These are phyloP conservation scores for Apiotrichum domesticum DNA, from an alignment of 1,284 basidiomycete species.

Conservation along the genomic window DNA sequence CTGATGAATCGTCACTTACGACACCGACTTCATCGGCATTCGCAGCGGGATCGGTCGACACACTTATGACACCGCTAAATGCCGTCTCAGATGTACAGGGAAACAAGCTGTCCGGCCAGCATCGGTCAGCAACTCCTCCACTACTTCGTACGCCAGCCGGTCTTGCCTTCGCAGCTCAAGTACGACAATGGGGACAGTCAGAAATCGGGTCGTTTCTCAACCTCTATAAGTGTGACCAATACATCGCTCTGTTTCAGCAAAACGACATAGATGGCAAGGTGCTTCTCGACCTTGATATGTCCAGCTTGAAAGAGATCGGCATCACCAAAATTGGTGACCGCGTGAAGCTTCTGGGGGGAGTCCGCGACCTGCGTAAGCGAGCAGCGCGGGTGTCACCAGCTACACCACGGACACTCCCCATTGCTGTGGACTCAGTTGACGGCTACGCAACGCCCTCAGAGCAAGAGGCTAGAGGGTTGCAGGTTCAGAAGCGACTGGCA, in stretches of 20 bases:
- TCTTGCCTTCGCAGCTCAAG: conserved; percentile 28
- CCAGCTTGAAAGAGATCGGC: conserved; percentile 79
- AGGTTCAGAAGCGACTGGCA: conserved; percentile 15
- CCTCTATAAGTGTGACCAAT: conserved; percentile 58
- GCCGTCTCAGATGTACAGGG: too few relatives aligned
- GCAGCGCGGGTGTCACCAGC: conserved; percentile 10
- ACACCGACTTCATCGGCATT: conserved; percentile 35
- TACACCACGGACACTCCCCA: not conserved
- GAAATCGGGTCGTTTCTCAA: conserved; percentile 38
- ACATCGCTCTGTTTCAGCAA: conserved; percentile 62
- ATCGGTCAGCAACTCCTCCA: conserved; percentile 32
- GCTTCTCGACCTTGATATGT: conserved; percentile 79
- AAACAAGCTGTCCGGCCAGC: not conserved
- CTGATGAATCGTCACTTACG: conserved; percentile 16
- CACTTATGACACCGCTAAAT: too few relatives aligned
- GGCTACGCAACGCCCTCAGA: not conserved
- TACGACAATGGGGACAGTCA: conserved; percentile 31
- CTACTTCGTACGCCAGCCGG: conserved; percentile 25
- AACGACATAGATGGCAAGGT: conserved; percentile 87
- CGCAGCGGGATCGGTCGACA: not conserved
- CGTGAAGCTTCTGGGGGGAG: conserved; percentile 73
- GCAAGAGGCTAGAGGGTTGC: conserved; percentile 5
- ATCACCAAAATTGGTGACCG: conserved; percentile 81
- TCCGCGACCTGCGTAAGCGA: conserved; percentile 64
- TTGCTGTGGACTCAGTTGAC: not conserved